A percentile compares a stretch with the other conserved stretches of the same genome.
phyloP scores from a whole-genome alignment of 1,284 basidiomycete genomes.

The Heterobasidion irregulare region DNA sequence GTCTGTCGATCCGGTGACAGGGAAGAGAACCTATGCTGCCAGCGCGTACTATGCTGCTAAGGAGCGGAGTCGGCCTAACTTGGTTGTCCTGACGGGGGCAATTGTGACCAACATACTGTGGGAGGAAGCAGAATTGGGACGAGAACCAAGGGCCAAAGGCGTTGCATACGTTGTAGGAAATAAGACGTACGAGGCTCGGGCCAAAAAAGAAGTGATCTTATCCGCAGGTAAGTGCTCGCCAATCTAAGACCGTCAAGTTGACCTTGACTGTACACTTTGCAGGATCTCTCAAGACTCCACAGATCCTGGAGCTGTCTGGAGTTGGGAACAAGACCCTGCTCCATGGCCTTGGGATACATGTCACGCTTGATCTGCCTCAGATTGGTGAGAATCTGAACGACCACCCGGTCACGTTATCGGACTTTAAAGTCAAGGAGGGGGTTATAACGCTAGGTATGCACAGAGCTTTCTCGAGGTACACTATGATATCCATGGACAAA shows the following conservation, averaged over 20 bases:
- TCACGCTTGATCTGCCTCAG: slow-evolving; percentile 10
- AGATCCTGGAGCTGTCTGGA: slow-evolving; percentile 11
- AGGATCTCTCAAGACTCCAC: slow-evolving; percentile 11
- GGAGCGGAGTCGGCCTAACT: background rate
- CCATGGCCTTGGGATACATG: slow-evolving; percentile 6
- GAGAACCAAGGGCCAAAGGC: slow-evolving; percentile 3
- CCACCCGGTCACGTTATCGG: slow-evolving; percentile 11
- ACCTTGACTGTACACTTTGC: background rate
- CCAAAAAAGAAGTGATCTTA: slow-evolving; percentile 8
- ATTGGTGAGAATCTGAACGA: slow-evolving; percentile 11
- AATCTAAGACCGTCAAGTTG: background rate
- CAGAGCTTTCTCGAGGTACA: background rate
- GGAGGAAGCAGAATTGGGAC: background rate
- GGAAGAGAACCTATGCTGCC: slow-evolving; percentile 10
- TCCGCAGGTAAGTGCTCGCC: slow-evolving; percentile 5
- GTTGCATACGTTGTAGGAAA: slow-evolving; percentile 7
- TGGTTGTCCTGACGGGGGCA: slow-evolving; percentile 8
- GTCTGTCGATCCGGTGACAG: slow-evolving; percentile 7
- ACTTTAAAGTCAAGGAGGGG: slow-evolving; percentile 9
- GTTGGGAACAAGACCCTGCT: slow-evolving; percentile 9
- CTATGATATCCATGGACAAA: background rate
- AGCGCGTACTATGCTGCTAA: slow-evolving; percentile 8
- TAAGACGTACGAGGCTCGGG: slow-evolving; percentile 4
- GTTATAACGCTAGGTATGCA: slow-evolving; percentile 9
- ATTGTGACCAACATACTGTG: slow-evolving; percentile 7